These are phyloP conservation scores for Luffa acutangula DNA, from an alignment of 306 rosid genomes.

Conservation along the genomic window DNA sequence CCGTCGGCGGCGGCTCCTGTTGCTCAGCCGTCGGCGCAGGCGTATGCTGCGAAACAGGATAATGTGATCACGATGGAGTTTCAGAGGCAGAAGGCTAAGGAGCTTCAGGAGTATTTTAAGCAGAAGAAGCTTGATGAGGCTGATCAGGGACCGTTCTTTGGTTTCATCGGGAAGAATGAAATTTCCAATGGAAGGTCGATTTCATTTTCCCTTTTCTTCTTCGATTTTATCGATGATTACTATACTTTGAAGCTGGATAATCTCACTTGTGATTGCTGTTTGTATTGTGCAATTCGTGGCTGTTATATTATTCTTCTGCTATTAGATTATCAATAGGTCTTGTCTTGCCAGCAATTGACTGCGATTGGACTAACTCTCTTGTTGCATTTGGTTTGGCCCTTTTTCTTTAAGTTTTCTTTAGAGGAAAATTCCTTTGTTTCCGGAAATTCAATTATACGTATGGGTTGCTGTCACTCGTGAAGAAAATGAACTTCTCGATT, in stretches of 20 bases:
- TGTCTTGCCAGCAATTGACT: not conserved
- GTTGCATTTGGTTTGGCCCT: not conserved
- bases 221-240: not conserved
- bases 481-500: not conserved
- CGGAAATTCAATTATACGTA: not conserved
- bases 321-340: not conserved
- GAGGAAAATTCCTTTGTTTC: not conserved
- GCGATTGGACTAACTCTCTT: not conserved
- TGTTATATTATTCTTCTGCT: not conserved
- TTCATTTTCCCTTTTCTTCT: not conserved
- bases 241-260: not conserved
- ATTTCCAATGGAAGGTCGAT: constrained; percentile 78
- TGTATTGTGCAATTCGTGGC: not conserved
- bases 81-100: constrained; percentile 97
- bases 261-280: not conserved
- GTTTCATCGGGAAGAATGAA: constrained; percentile 81
- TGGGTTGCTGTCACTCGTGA: not conserved
- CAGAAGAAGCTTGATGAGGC: constrained; percentile 84
- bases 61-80: constrained; percentile 64
- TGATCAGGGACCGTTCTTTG: constrained; percentile 69
- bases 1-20: constrained; percentile 55
- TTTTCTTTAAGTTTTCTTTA: not conserved
- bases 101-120: constrained; percentile 82
- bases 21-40: constrained; percentile 28
- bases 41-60: constrained; percentile 27